Base-by-base conservation (phyloP, 116 monocot genomes). In the Iris pallida region DNA sequence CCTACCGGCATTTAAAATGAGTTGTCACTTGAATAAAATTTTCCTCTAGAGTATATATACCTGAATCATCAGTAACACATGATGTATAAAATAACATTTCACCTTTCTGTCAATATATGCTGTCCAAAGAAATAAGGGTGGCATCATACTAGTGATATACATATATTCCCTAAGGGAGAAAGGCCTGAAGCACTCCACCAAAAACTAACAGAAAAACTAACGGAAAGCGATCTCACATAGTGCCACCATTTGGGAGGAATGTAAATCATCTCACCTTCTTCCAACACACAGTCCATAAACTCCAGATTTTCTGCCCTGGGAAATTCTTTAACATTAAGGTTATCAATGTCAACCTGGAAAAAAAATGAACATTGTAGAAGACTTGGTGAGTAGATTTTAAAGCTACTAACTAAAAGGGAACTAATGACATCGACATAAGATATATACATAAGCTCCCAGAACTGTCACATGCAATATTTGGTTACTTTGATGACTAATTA, bases 211-310 rank as follows among this genome's bases (percentile, higher is more conserved):
- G 93, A 99, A 79, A 99, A 90, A 47, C 99, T 99, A 11, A 76
- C 69, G 12, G 93, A 86, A 59, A 99, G 99, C 45, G 99, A 90
- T 69, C 79, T 88, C 74, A 99, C 99, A 72, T 99, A 99, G 55
- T 99, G 99, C 99, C 99, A 99, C 99, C 98, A 99, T 81, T 88
- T 93, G 4, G 90, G 99, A 60, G 99, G 99, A 58, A 99, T 93
- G 76, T 99, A 99, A 43, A 98, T 90, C 86, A 93, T 76, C 68
- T 99, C 99, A 19, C 99, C 99, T 83, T 99, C 93, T 63, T 90
- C 93, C 60, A 99, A 73, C 16, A 99, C 54, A 63, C 99, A 99
- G 41, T 99, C 99, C 55, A 90, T 7, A 62, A 99, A 99, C 1
- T 93, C 81, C 8, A 93, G 77, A 49, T 85, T 69, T 66, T 78